A percentile compares a stretch with the other conserved stretches of the same genome.
Conservation (phyloP, 805 yeast genomes). For the Candida coleopterorum region DNA sequence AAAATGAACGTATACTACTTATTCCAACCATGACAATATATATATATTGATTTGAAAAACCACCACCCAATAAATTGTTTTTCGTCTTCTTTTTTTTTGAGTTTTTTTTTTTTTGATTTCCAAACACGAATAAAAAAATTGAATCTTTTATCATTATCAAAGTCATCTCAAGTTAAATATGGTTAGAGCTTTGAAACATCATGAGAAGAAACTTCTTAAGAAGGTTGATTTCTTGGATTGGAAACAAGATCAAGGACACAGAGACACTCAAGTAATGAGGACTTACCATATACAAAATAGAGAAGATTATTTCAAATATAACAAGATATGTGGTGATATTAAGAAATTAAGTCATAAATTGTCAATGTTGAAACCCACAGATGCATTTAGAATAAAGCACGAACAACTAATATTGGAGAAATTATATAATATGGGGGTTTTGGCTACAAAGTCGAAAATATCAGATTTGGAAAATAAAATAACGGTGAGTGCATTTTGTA, state of each 20-base stretch:
- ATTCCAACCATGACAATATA: neutral
- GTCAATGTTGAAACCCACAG: conserved; percentile 80
- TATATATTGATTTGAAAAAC: too few species aligned
- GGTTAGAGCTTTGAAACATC: conserved; percentile 89
- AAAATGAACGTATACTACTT: conserved; percentile 11
- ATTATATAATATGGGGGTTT: conserved; percentile 80
- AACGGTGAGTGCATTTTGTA: conserved; percentile 87
- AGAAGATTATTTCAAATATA: conserved; percentile 93
- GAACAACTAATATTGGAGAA: conserved; percentile 87
- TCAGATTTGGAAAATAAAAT: conserved; percentile 89
- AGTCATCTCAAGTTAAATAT: conserved; percentile 26
- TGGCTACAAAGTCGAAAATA: conserved; percentile 83
- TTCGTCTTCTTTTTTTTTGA: too few species aligned
- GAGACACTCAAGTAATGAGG: conserved; percentile 96
- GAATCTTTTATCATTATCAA: too few species aligned
- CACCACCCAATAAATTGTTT: too few species aligned
- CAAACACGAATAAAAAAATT: neutral
- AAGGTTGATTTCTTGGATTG: conserved; percentile 96
- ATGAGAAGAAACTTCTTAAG: conserved; percentile 89
- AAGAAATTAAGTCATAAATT: conserved; percentile 83
- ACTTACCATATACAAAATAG: conserved; percentile 90
- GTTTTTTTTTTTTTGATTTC: neutral
- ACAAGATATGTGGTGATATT: conserved; percentile 86
- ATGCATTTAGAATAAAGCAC: conserved; percentile 81
- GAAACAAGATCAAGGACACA: conserved; percentile 93